phyloP scores from a whole-genome alignment of 257 asterid genomes.

The Voacanga thouarsii region DNA sequence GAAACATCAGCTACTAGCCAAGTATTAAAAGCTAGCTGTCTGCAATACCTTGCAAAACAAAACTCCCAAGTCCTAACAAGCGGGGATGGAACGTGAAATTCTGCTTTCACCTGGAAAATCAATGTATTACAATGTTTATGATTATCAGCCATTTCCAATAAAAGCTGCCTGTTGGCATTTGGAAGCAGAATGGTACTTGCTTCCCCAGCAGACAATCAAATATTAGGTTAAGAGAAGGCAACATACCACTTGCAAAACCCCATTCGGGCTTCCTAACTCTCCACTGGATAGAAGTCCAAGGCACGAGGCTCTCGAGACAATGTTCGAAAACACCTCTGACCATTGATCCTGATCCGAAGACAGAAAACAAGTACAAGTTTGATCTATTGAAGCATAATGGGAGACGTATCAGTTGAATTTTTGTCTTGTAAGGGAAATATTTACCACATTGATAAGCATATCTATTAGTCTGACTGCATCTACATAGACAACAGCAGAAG shows the following conservation, averaged over 20 bases:
- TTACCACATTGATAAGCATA: conserved; percentile 56
- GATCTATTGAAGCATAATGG: neutral
- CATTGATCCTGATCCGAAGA: conserved; percentile 39
- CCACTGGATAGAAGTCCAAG: conserved; percentile 34
- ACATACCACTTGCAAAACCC: conserved; percentile 51
- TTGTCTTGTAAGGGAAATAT: neutral
- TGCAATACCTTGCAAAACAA: conserved; percentile 46
- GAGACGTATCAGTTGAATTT: neutral
- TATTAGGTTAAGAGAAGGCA: neutral
- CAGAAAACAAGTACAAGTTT: neutral
- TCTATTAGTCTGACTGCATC: conserved; percentile 33
- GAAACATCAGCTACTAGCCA: conserved; percentile 63
- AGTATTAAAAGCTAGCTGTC: conserved; percentile 30
- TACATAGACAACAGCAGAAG: conserved; percentile 37
- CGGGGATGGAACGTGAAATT: conserved; percentile 50
- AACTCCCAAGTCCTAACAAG: conserved; percentile 35
- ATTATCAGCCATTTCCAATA: neutral
- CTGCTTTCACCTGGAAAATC: conserved; percentile 42
- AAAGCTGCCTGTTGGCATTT: no score
- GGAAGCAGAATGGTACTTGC: no score
- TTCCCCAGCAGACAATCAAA: no score
- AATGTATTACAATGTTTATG: neutral
- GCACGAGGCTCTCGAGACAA: conserved; percentile 41
- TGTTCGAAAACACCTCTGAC: conserved; percentile 44
- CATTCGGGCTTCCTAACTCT: conserved; percentile 31